A percentile compares a stretch with the other conserved stretches of the same genome.
Evolutionary conservation across 345 rosid genomes (phyloP).

Genomic region (Sonneratia caseolaris): DNA sequence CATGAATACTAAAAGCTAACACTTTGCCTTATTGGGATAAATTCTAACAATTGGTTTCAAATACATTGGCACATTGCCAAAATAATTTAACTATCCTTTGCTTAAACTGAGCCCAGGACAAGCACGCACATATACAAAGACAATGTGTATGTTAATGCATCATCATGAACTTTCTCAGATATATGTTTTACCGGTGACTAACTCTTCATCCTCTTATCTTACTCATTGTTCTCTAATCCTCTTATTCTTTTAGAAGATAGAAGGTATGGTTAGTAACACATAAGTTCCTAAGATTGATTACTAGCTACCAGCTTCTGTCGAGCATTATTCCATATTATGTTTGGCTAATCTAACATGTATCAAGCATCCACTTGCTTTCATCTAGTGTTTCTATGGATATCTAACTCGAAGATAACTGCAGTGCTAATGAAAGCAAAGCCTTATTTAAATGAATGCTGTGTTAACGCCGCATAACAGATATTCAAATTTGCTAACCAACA

Average conservation of each 20-base stretch:
- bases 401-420: background rate
- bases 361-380: background rate
- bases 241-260: too few relatives aligned
- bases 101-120: background rate
- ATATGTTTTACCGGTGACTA: background rate
- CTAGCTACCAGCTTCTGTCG: background rate
- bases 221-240: too few relatives aligned
- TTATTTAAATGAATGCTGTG: background rate
- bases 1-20: background rate
- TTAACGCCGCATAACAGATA: background rate
- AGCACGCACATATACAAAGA: background rate
- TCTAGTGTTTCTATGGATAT: background rate
- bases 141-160: background rate
- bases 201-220: background rate
- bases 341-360: background rate
- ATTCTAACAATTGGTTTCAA: background rate
- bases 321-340: background rate
- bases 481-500: background rate
- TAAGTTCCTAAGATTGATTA: background rate
- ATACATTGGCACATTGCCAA: background rate
- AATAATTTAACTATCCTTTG: background rate
- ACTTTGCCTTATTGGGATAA: background rate
- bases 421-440: background rate
- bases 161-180: background rate
- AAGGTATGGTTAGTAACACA: background rate